These are phyloP conservation scores for Avicennia marina DNA, from an alignment of 257 asterid species.

Conservation along the genomic window DNA sequence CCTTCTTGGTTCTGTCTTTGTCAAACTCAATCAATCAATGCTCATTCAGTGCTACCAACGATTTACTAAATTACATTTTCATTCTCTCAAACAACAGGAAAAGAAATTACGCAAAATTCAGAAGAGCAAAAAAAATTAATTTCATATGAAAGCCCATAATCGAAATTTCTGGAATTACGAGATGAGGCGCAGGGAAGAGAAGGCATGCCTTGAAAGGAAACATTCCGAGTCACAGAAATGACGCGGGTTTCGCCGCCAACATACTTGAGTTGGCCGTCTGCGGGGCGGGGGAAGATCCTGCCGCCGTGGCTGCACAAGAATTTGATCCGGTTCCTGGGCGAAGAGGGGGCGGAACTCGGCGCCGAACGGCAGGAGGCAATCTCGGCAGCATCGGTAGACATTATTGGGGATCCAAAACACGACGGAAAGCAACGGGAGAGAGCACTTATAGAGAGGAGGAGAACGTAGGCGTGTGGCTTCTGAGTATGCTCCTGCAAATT, in stretches of 20 bases:
- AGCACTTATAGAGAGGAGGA: slow-evolving; percentile 3
- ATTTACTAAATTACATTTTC: too few relatives aligned
- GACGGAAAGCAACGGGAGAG: slow-evolving; percentile 14
- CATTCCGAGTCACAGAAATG: slow-evolving; percentile 48
- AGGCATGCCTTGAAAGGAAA: slow-evolving; percentile 41
- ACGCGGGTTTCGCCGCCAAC: slow-evolving; percentile 80
- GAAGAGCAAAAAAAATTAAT: background rate
- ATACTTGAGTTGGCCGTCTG: slow-evolving; percentile 60
- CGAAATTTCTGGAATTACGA: too few relatives aligned
- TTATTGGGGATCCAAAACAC: background rate
- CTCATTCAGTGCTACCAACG: too few relatives aligned
- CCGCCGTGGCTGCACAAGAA: slow-evolving; percentile 75
- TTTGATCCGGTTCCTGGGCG: slow-evolving; percentile 43
- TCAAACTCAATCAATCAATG: too few relatives aligned
- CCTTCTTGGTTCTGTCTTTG: too few relatives aligned
- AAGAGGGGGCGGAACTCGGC: slow-evolving; percentile 33
- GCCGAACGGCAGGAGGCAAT: slow-evolving; percentile 25
- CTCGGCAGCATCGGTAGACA: slow-evolving; percentile 22
- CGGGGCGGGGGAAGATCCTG: slow-evolving; percentile 60
- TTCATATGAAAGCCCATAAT: background rate
- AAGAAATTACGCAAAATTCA: too few relatives aligned
- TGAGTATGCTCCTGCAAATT: background rate
- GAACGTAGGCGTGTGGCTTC: background rate
- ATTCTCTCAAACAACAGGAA: too few relatives aligned
- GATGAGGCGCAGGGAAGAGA: too few relatives aligned